Base-by-base conservation (phyloP, 2,329 filamentous ascomycete genomes). In the Zelopaecilomyces penicillatus region DNA sequence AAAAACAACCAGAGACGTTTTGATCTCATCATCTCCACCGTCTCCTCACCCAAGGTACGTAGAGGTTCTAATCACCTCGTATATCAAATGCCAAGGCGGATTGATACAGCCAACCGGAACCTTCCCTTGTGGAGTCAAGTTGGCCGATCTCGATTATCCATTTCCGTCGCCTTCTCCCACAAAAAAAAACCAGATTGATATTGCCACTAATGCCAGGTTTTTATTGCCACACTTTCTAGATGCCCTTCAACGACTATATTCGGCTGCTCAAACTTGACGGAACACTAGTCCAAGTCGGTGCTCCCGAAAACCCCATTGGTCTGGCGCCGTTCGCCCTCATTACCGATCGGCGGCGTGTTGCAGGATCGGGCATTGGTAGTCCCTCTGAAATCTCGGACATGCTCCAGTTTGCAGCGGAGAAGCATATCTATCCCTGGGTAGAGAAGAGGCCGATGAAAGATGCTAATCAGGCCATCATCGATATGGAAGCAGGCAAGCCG, bases 231-330 rank as follows among this genome's bases (percentile, higher is more conserved):
- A n/a, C 4, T 30, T 35, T 11, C 40, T 8, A 58, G 47, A 82
- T 86, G 76, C 82, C 82, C 1, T 57, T 86, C 27, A 59, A 64
- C 41, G 64, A 75, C 39, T 87, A 86, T 61, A 63, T 87, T 46
- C 59, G 66, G 26, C 66, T 86, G 7, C 66, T 87, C 28, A 68
- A 72, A 47, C 61, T 70, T 3, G 71, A 78, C 41, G 82, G 83
- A 10, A 71, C 71, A 4, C 78, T 85, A 52, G 74, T 85, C 37
- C 79, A 84, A 59, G 72, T 87, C 37, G 82, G 82, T 44, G 54
- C 41, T 35, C 56, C 57, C 28, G 57, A 57, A 29, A 52, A 45
- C 6, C 44, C 42, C 1, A 31, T 57, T 26, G 35, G 47, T 4
- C 5, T 59, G 5, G 4, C 30, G 2, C 32, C 52, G 3, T 76